Evolutionary conservation across 805 yeast genomes (phyloP), one percentile per base, ranked within the genome.

Genomic region (Candida corydali): DNA sequence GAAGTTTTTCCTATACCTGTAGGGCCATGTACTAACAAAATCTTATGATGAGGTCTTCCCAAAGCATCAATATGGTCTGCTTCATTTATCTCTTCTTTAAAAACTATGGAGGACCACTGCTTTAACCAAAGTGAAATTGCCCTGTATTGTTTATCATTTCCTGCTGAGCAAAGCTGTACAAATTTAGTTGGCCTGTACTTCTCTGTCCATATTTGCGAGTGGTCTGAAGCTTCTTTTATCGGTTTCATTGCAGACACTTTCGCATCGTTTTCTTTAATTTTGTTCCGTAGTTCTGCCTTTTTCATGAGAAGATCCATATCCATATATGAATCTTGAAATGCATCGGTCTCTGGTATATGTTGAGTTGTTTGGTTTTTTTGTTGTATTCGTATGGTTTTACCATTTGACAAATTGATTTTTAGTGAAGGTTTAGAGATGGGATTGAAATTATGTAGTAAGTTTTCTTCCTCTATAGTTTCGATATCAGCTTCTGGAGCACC

Each of bases 1-100:
- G 93, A 76, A 0, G 98, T 89, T 54, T 91, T 91, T 8, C 98
- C 98, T 12, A 83, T 70, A 2, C 98, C 98, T 0, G 96, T 88
- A 0, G 96, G 93, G 0, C 98, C 98, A 54, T 82, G 87, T 8
- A 93, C 73, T 27, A 93, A 62, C 15, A 93, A 54, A 0, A 93
- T 69, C 44, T 77, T 82, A 36, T 72, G 71, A 11, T 57, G 62
- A 5, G 70, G 70, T 10, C 71, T 42, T 5, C 68, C 70, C 32
- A 58, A 46, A 3, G 40, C 26, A 44, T 66, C 71, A 1, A 44
- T 47, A 11, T 32, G 33, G 8, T 36, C 32, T 6, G 12, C 14
- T 10, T 12, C 7, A n/a, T 34, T 34, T 8, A 27, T 15, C 11
- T 41, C 44, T n/a, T 51, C 59, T 3, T 58, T 51, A 37, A 55